Conservation (phyloP, 108 stramenopile genomes). For the Nannochloropsis gaditana region DNA sequence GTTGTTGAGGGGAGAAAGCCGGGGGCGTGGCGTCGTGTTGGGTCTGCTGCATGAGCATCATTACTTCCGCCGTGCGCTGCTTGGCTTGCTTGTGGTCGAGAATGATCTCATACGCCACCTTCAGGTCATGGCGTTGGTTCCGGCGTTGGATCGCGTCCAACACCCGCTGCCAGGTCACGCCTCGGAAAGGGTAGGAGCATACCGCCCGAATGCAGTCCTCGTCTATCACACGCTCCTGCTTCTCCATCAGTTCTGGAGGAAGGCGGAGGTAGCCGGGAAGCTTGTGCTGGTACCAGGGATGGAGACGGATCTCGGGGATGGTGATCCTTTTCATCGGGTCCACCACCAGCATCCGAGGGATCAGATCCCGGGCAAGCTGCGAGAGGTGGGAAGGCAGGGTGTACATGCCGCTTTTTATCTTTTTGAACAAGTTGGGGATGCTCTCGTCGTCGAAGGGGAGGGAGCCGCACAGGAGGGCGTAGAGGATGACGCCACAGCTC, state of each 20-base stretch:
- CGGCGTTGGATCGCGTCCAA: conserved; percentile 41
- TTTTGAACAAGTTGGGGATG: conserved; percentile 97
- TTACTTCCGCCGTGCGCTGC: conserved; percentile 63
- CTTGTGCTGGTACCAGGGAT: conserved; percentile 96
- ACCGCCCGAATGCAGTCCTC: conserved; percentile 21
- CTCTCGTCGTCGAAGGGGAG: conserved; percentile 98
- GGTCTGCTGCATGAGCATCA: conserved; percentile 21
- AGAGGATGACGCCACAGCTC: conserved; percentile 97
- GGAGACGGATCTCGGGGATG: conserved; percentile 88
- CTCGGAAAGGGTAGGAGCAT: conserved; percentile 45
- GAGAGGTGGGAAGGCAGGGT: conserved; percentile 85
- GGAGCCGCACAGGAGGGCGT: conserved; percentile 95
- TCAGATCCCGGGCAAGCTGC: conserved; percentile 85
- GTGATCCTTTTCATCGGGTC: conserved; percentile 99
- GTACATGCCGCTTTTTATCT: conserved; percentile 98
- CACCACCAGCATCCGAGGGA: conserved; percentile 96
- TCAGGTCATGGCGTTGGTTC: conserved; percentile 51
- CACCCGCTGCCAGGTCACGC: conserved; percentile 37
- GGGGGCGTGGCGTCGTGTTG: conserved; percentile 24
- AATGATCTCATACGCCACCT: conserved; percentile 92
- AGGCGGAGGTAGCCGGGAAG: conserved; percentile 91
- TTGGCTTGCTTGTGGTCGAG: conserved; percentile 91
- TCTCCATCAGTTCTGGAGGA: conserved; percentile 84
- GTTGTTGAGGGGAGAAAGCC: not conserved
- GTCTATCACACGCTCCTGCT: conserved; percentile 66